phyloP scores from a whole-genome alignment of 2,329 filamentous ascomycete genomes.

The Pseudogymnoascus sp. region DNA sequence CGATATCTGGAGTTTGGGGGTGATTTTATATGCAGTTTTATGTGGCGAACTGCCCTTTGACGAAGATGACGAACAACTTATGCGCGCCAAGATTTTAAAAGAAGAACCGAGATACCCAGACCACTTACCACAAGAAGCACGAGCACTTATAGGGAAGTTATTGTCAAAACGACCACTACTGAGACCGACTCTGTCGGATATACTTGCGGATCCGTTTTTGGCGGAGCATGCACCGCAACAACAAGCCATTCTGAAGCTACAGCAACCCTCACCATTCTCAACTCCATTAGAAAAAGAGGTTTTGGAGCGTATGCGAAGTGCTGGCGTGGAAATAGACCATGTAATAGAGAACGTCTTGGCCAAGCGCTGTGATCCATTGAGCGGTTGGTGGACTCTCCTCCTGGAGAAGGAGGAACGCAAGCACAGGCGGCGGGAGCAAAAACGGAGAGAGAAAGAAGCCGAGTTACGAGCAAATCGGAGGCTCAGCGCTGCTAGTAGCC shows the following conservation, averaged over 20 bases:
- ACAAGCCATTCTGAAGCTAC: slow-evolving; percentile 77
- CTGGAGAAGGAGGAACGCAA: slow-evolving; percentile 94
- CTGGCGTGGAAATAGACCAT: slow-evolving; percentile 87
- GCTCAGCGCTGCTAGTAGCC: slow-evolving; percentile 81
- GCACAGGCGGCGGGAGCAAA: slow-evolving; percentile 67
- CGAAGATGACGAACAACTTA: slow-evolving; percentile 85
- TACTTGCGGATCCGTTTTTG: slow-evolving; percentile 81
- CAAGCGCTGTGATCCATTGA: slow-evolving; percentile 80
- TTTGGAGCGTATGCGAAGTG: slow-evolving; percentile 82
- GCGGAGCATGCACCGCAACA: slow-evolving; percentile 80
- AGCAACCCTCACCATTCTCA: slow-evolving; percentile 73
- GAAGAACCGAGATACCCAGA: slow-evolving; percentile 83
- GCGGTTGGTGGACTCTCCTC: slow-evolving; percentile 92
- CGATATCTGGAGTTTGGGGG: slow-evolving; percentile 86
- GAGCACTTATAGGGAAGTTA: slow-evolving; percentile 67
- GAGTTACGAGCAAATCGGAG: slow-evolving; percentile 73
- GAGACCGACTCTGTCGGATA: slow-evolving; percentile 73
- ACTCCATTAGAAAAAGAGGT: slow-evolving; percentile 85
- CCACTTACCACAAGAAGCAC: slow-evolving; percentile 67
- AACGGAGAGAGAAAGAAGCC: slow-evolving; percentile 74
- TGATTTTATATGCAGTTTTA: slow-evolving; percentile 75
- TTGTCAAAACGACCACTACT: slow-evolving; percentile 84
- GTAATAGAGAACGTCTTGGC: slow-evolving; percentile 91
- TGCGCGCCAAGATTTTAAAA: slow-evolving; percentile 74
- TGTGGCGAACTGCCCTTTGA: slow-evolving; percentile 89